Conservation (phyloP, 768 basidiomycete genomes). For the Suillus sp. region DNA sequence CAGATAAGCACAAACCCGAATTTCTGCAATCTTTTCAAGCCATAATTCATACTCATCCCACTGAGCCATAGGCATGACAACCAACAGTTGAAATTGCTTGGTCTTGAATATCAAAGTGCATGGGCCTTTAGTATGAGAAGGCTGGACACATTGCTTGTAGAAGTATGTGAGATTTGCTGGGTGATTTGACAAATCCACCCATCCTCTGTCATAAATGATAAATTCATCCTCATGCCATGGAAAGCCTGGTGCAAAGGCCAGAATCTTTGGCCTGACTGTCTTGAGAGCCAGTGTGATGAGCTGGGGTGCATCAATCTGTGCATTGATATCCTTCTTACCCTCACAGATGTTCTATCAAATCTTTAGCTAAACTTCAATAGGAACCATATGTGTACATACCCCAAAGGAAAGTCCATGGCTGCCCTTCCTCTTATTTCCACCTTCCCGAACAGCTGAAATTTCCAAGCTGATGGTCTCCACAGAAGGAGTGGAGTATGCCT, state of each 20-base stretch:
- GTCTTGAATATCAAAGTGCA: neutral
- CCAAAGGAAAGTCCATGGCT: no score
- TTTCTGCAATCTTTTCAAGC: neutral
- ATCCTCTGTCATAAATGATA: neutral
- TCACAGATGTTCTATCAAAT: constrained; percentile 7
- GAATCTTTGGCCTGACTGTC: neutral
- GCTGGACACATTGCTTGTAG: neutral
- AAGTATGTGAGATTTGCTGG: neutral
- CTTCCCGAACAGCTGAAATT: no score
- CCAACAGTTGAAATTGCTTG: neutral
- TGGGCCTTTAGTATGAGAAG: no score
- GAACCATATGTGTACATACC: no score
- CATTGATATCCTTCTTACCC: constrained; percentile 9
- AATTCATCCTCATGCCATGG: neutral
- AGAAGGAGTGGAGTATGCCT: no score
- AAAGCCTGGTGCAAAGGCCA: neutral
- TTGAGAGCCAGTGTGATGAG: constrained; percentile 6
- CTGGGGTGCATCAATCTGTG: neutral
- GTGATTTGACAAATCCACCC: neutral
- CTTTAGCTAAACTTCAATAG: no score
- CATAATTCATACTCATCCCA: neutral
- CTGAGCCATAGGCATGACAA: neutral
- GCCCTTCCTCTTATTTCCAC: no score
- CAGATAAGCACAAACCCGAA: neutral
- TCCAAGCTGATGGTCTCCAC: no score